Base-by-base conservation (phyloP, 2,329 filamentous ascomycete genomes). In the Monilinia laxa region DNA sequence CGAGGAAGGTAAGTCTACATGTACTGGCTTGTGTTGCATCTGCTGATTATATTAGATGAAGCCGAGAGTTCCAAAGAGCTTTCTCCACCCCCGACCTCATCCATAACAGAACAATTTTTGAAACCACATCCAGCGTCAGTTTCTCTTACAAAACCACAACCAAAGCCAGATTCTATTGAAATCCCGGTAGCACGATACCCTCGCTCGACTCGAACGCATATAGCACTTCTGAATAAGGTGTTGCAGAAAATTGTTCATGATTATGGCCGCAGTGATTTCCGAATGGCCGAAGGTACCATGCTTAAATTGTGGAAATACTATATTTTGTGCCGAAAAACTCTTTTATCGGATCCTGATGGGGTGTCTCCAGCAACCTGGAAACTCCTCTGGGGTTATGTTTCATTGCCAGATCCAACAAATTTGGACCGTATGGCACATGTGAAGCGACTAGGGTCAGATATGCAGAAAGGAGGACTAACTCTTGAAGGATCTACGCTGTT, bases 331-430 rank as follows among this genome's bases (percentile, higher is more conserved):
- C 82, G 82, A 71, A 78, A 80, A 67, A 72, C 77, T 7, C 72
- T 84, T 40, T 75, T 79, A 2, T 76, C 73, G 1, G 80, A 80
- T 68, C 83, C 87, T 78, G 76, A 80, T 47, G 80, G 81, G 40
- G 81, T 93, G n/a, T 84, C 89, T 0, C 73, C 80, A 12, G 81
- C 84, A 20, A 81, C 85, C 5, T 90, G 90, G 85, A 78, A 84
- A n/a, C 75, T 87, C 2, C 76, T 94, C 11, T 94, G 90, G 90
- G 79, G 82, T 40, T 77, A 85, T 2, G 79, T 89, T 54, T 81
- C 81, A 55, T 79, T 83, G 10, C 68, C 70, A 25, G 80, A 84
- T 53, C 75, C 78, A 12, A 69, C 79, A 45, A 78, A 79, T 56
- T 83, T 86, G 74, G 80, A 86, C 70, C 84, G 87, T 40, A 82